Evolutionary conservation across 257 asterid genomes (phyloP).

Genomic region (Solanum tarapatanum): DNA sequence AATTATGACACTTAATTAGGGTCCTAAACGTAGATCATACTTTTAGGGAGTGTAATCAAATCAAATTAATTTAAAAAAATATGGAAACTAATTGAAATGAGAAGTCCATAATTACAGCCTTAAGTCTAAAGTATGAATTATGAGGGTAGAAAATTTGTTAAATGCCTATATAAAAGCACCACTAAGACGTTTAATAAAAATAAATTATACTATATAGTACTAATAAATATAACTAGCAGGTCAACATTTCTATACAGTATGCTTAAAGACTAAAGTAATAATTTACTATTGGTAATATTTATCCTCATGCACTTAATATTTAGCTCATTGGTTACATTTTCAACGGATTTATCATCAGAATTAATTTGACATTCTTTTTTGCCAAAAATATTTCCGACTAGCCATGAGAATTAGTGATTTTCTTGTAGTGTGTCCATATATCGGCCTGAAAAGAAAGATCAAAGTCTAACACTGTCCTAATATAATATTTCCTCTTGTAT

Average conservation of each 20-base stretch:
- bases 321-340: neutral
- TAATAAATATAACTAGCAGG: neutral
- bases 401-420: neutral
- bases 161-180: neutral
- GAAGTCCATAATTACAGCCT: neutral
- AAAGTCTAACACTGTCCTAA: neutral
- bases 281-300: neutral
- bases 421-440: neutral
- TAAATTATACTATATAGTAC: neutral
- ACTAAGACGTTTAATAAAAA: neutral
- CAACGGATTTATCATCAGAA: neutral
- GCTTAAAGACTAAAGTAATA: too few relatives aligned
- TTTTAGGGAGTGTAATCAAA: neutral
- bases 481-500: neutral
- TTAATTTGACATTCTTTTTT: neutral
- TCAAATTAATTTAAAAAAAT: neutral
- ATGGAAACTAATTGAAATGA: neutral
- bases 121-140: neutral
- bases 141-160: neutral
- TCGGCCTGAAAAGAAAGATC: neutral
- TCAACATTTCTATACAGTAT: neutral
- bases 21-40: neutral
- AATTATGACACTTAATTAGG: neutral
- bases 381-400: neutral
- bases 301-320: neutral